A percentile compares a stretch with the other conserved stretches of the same genome.
phyloP scores from a whole-genome alignment of 495 filamentous ascomycete genomes.

The Rhypophila decipiens region DNA sequence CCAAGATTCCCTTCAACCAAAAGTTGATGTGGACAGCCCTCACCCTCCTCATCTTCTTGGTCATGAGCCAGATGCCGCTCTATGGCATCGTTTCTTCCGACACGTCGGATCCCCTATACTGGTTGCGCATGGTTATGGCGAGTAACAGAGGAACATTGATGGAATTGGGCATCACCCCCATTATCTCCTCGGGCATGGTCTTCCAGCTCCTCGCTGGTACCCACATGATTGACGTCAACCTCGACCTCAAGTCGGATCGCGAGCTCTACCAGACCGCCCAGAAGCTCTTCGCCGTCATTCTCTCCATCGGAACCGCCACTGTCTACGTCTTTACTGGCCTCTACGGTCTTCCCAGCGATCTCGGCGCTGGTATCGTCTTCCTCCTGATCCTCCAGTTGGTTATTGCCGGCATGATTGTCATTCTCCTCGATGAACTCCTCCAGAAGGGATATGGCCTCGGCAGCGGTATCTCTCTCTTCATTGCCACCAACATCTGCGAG shows the following conservation, averaged over 20 bases:
- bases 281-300: conserved; percentile 98
- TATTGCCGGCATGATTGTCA: conserved; percentile 94
- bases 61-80: conserved; percentile 99
- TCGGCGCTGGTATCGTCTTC: conserved; percentile 95
- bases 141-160: conserved; percentile 98
- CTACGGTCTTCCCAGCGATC: conserved; percentile 91
- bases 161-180: conserved; percentile 98
- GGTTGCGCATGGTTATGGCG: conserved; percentile 99
- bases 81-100: conserved; percentile 96
- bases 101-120: conserved; percentile 96
- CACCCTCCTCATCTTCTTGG: conserved; percentile 95
- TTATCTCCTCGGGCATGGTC: conserved; percentile 99
- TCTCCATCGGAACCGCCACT: conserved; percentile 93
- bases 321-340: conserved; percentile 97
- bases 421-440: conserved; percentile 96
- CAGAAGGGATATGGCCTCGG: conserved; percentile 99
- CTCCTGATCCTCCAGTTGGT: conserved; percentile 96
- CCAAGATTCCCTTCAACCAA: conserved; percentile 96
- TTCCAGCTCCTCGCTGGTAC: conserved; percentile 99
- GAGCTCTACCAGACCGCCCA: conserved; percentile 99
- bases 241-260: conserved; percentile 98
- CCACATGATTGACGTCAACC: conserved; percentile 99
- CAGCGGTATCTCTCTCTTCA: conserved; percentile 98
- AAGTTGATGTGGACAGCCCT: conserved; percentile 99
- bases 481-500: conserved; percentile 99